Conservation (phyloP, 306 rosid genomes). For the Trifolium subterraneum region DNA sequence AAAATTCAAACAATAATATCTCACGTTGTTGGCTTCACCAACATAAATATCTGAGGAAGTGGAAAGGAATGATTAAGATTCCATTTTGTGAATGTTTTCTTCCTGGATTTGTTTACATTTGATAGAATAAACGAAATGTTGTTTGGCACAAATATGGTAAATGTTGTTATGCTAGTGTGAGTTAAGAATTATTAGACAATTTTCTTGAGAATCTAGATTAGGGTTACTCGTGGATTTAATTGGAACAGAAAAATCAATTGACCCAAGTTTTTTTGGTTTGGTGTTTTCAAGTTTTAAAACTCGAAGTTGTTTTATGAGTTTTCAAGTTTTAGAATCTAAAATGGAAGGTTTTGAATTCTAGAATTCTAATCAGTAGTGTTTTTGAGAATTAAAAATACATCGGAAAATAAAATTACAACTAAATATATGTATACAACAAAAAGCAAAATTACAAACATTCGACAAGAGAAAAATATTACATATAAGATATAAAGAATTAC, state of each 20-base stretch:
- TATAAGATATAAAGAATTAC: no score
- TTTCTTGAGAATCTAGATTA: background rate
- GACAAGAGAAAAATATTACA: no score
- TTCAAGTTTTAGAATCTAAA: no score
- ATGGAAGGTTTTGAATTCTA: no score
- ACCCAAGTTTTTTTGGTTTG: background rate
- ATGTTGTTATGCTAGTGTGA: background rate
- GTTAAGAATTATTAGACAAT: background rate
- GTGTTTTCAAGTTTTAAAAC: no score
- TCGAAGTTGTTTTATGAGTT: no score
- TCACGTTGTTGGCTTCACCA: background rate
- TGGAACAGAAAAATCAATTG: background rate
- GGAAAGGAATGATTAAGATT: constrained; percentile 21
- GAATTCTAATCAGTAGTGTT: no score
- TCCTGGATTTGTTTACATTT: background rate
- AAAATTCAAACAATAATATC: background rate
- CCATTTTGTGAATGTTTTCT: constrained; percentile 10
- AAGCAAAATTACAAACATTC: no score
- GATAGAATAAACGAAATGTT: constrained; percentile 2
- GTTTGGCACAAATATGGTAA: constrained; percentile 30
- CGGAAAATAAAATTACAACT: no score
- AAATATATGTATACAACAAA: no score
- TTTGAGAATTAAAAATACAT: no score
- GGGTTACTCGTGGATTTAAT: background rate
- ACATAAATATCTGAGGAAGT: constrained; percentile 21